A percentile compares a stretch with the other conserved stretches of the same genome.
These are phyloP conservation scores for Linnemannia zychae DNA, from an alignment of 192 early-diverging fungal genomes.

Conservation along the genomic window DNA sequence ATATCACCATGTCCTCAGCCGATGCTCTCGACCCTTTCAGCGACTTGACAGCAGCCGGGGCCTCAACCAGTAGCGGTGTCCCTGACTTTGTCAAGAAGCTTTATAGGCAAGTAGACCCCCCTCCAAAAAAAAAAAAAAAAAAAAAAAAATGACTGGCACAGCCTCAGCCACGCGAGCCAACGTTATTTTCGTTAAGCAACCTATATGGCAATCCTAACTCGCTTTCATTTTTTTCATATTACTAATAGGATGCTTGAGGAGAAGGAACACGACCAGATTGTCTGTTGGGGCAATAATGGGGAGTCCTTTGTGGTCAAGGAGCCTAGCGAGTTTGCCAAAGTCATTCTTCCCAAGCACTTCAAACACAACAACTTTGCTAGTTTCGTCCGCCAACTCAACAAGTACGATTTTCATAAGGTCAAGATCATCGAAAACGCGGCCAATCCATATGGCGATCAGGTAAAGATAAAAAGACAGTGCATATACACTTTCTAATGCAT, in stretches of 20 bases:
- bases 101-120: slow-evolving; percentile 56
- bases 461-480: slow-evolving; percentile 3
- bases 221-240: neutral
- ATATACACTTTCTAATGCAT: neutral
- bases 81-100: slow-evolving; percentile 78
- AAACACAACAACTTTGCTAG: slow-evolving; percentile 71
- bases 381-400: slow-evolving; percentile 74
- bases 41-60: neutral
- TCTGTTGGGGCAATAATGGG: slow-evolving; percentile 75
- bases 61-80: slow-evolving; percentile 49
- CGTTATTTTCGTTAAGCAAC: neutral
- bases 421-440: slow-evolving; percentile 59
- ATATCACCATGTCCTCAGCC: slow-evolving; percentile 11
- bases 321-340: slow-evolving; percentile 68
- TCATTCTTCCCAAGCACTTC: slow-evolving; percentile 66
- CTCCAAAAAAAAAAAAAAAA: neutral
- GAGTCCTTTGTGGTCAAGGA: slow-evolving; percentile 81
- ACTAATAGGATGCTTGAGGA: slow-evolving; percentile 79
- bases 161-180: slow-evolving; percentile 9
- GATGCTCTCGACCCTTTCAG: slow-evolving; percentile 7
- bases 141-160: slow-evolving; percentile 1
- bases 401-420: slow-evolving; percentile 76
- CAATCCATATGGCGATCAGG: slow-evolving; percentile 58
- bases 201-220: neutral
- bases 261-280: slow-evolving; percentile 65